Conservation (phyloP, 805 yeast species). For the Ogataea ramenticola region DNA sequence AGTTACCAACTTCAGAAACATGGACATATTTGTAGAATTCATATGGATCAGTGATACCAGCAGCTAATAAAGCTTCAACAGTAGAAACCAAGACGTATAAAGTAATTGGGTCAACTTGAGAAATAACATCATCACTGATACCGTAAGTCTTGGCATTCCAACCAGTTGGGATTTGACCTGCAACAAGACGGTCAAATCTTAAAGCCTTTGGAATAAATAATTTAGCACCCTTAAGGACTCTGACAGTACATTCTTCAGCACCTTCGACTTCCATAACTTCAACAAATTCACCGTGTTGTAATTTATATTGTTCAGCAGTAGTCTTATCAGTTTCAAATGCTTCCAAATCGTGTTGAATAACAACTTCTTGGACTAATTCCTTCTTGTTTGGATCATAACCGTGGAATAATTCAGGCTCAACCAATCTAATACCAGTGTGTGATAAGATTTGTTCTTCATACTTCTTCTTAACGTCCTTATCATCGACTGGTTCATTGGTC, state of each 20-base stretch:
- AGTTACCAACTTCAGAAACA: slow-evolving; percentile 97
- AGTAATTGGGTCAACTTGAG: slow-evolving; percentile 96
- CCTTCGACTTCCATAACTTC: slow-evolving; percentile 86
- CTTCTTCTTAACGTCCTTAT: slow-evolving; percentile 84
- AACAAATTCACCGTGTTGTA: slow-evolving; percentile 88
- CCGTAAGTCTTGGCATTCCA: slow-evolving; percentile 96
- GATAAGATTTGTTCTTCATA: slow-evolving; percentile 85
- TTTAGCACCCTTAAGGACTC: slow-evolving; percentile 86
- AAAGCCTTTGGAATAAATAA: slow-evolving; percentile 85
- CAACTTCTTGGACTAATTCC: slow-evolving; percentile 90
- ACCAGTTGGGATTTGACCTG: slow-evolving; percentile 97
- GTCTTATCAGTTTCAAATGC: slow-evolving; percentile 93
- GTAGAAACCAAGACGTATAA: slow-evolving; percentile 89
- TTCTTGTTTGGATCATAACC: slow-evolving; percentile 95
- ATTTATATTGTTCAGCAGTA: slow-evolving; percentile 90
- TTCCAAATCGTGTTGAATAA: slow-evolving; percentile 93
- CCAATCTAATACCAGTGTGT: slow-evolving; percentile 93
- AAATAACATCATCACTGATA: slow-evolving; percentile 84
- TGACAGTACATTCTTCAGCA: slow-evolving; percentile 87
- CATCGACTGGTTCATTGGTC: slow-evolving; percentile 88
- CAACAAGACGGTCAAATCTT: slow-evolving; percentile 64
- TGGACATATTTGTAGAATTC: slow-evolving; percentile 98
- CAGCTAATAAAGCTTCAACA: slow-evolving; percentile 84
- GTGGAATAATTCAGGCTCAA: slow-evolving; percentile 89
- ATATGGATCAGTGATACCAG: slow-evolving; percentile 98